phyloP scores from a whole-genome alignment of 495 filamentous ascomycete genomes.

The Staphylotrichum tortipilum region DNA sequence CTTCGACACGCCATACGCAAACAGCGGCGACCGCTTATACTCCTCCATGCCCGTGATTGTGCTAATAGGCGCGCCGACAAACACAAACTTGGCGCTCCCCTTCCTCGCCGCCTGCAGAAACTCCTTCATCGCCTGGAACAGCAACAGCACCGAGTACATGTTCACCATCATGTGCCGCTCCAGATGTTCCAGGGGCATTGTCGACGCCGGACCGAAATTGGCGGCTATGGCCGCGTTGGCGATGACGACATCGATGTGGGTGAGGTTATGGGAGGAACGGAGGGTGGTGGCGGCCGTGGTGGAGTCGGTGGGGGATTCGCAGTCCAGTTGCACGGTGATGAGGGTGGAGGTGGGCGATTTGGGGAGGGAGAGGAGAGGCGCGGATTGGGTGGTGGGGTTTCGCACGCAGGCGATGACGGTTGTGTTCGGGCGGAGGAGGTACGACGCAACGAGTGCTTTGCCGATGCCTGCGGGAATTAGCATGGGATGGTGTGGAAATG shows the following conservation, averaged over 20 bases:
- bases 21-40: not conserved
- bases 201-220: not conserved
- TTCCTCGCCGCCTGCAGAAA: not conserved
- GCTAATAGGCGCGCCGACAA: not conserved
- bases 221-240: not conserved
- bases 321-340: not conserved
- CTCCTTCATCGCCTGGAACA: not conserved
- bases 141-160: not conserved
- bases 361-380: not conserved
- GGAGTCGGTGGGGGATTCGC: not conserved
- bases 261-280: not conserved
- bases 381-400: not conserved
- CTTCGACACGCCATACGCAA: not conserved
- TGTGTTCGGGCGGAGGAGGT: not conserved
- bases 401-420: not conserved
- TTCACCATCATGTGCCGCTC: not conserved
- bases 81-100: not conserved
- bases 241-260: not conserved
- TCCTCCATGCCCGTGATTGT: not conserved
- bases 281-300: not conserved
- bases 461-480: not conserved
- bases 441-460: not conserved
- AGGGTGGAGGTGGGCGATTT: not conserved
- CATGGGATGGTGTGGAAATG: not conserved
- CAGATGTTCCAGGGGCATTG: not conserved